Base-by-base conservation (phyloP, 805 yeast genomes). In the Wickerhamiella azymoides region DNA sequence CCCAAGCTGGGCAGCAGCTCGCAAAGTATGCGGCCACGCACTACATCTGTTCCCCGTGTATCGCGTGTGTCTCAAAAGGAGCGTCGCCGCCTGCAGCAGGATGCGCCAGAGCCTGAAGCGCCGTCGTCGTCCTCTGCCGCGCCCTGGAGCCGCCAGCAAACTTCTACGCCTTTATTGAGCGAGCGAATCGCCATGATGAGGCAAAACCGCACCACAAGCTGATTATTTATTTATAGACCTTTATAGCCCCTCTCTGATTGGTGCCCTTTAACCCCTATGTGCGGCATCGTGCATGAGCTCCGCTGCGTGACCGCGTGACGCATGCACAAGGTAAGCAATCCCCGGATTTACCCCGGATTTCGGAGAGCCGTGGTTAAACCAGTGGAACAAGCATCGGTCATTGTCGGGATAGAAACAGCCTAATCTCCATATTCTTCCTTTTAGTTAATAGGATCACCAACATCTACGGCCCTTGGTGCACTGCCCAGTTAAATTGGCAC, bases 1-100 rank as follows among this genome's bases (percentile, higher is more conserved):
- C 33, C 33, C 14, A 30, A 30, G 16, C 25, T 37, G n/a, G 40
- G 40, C 17, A 32, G 38, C 30, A 32, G 38, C 30, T 28, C 44
- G 11, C 36, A 35, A 14, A 13, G 33, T 28, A 19, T 24, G 13
- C 40, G 45, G 8, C 35, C 45, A 2, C 39, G 45, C 18, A 36
- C 45, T 2, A 26, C 45, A 10, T 42, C 45, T 6, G 40, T 27
- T 3, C 40, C 40, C 2, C 33, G 33, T 14, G 17, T 37, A 6
- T 27, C 32, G 18, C 39, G 45, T 5, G 39, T 42, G 13, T 42
- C 45, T 2, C 45, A 42, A 28, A 42, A 42, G 19, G 45, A 42
- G 21, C 35, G 45, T 5, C 33, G 30, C 19, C 33, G 25, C 14
- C 8, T 42, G 19, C 36, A 42, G 25, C 39, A 24, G 17, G 40